phyloP scores from a whole-genome alignment of 1,139 yeast species.

The Debaryomycetaceae sp. region DNA sequence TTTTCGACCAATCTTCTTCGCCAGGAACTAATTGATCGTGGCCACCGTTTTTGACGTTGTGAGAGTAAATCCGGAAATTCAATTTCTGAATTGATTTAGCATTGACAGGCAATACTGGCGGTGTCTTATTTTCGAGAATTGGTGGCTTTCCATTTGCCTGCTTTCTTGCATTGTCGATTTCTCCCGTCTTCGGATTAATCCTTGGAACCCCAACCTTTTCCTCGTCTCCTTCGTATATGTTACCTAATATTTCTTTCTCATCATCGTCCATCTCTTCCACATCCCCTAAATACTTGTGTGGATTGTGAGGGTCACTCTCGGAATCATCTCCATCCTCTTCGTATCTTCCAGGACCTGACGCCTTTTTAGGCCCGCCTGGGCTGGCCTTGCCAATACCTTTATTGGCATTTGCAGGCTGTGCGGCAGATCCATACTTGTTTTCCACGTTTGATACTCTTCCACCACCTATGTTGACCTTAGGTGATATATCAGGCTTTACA shows the following conservation, averaged over 20 bases:
- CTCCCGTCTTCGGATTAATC: not conserved
- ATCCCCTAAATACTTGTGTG: slow-evolving; percentile 23
- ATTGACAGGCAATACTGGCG: slow-evolving; percentile 14
- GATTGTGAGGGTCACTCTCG: slow-evolving; percentile 11
- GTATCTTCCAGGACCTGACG: slow-evolving; percentile 3
- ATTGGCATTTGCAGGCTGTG: not conserved
- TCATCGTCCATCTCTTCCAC: slow-evolving; percentile 16
- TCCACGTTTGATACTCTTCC: not conserved
- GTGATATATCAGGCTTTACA: not conserved
- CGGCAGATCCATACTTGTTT: not conserved
- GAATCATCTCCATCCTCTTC: slow-evolving; percentile 7
- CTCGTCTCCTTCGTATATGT: slow-evolving; percentile 15
- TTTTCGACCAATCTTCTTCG: slow-evolving; percentile 28
- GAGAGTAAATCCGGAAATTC: slow-evolving; percentile 34
- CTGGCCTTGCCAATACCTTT: not conserved
- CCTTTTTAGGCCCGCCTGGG: not conserved
- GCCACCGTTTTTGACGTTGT: slow-evolving; percentile 37
- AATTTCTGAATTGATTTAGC: slow-evolving; percentile 14
- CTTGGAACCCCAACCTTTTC: slow-evolving; percentile 4
- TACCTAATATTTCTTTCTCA: slow-evolving; percentile 14
- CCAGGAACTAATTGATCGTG: slow-evolving; percentile 24
- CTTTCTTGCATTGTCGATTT: slow-evolving; percentile 3
- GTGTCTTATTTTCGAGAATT: slow-evolving; percentile 15
- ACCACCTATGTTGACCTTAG: not conserved
- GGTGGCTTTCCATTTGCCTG: slow-evolving; percentile 4